Conservation (phyloP, 2,329 filamentous ascomycete genomes). For the Purpureocillium lavendulum region DNA sequence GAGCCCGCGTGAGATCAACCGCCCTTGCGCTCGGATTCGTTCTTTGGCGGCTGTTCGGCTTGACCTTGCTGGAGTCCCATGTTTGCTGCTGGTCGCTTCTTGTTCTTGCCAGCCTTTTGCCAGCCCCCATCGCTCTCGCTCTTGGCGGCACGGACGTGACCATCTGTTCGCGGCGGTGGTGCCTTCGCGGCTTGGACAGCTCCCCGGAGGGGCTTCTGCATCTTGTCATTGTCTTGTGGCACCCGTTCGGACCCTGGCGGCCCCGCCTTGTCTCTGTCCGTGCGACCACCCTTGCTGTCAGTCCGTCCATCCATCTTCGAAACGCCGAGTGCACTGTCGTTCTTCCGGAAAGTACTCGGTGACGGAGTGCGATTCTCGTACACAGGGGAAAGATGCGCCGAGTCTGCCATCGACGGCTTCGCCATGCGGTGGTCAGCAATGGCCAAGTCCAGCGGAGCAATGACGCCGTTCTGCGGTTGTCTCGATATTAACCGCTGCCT, state of each 20-base stretch:
- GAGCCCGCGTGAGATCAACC: constrained; percentile 31
- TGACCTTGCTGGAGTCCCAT: constrained; percentile 24
- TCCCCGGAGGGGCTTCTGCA: constrained; percentile 14
- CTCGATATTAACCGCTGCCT: constrained; percentile 30
- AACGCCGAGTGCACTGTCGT: constrained; percentile 32
- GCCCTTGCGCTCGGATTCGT: constrained; percentile 54
- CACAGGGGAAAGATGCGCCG: constrained; percentile 59
- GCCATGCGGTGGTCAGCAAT: constrained; percentile 34
- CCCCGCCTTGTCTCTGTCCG: neutral
- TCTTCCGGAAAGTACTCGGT: constrained; percentile 50
- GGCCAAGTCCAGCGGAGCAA: constrained; percentile 49
- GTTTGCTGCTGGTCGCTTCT: constrained; percentile 23
- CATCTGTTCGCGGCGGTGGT: constrained; percentile 39
- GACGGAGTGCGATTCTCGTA: constrained; percentile 67
- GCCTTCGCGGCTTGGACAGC: constrained; percentile 18
- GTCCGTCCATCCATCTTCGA: constrained; percentile 9
- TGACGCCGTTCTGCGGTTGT: constrained; percentile 37
- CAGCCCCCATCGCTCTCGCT: constrained; percentile 47
- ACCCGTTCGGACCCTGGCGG: neutral
- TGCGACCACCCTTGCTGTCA: neutral
- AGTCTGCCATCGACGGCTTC: constrained; percentile 26
- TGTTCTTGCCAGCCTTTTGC: constrained; percentile 49
- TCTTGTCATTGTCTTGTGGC: constrained; percentile 13
- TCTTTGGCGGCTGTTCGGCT: constrained; percentile 47
- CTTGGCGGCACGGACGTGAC: constrained; percentile 44